Evolutionary conservation across 331 rosid species (phyloP), one percentile per base, ranked within the genome.

Genomic region (Erythrophleum ivorense): DNA sequence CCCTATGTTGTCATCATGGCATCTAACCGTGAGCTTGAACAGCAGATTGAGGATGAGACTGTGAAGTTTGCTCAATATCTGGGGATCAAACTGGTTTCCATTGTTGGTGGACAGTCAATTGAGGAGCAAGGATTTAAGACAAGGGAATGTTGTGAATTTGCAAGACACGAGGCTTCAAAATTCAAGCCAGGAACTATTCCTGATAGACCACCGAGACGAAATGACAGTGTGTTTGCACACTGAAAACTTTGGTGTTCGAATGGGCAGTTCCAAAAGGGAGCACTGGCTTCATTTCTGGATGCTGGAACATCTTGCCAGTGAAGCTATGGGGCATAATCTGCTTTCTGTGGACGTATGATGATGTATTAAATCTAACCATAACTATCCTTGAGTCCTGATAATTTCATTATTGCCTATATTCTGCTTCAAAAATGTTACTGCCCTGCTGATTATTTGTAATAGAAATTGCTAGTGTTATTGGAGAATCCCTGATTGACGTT

Each of bases 101-200:
- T 94, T 84, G 98, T 94, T 76, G 98, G 98, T 50, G 98, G 98
- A 16, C 97, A 92, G 87, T 94, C 97, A 6, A 94, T 94, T 38
- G 98, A 94, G 88, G 97, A 94, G 83, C 98, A 94, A 80, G 98
- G 97, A 24, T 94, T 94, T 81, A 94, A 78, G 92, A 94, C 92
- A 43, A 88, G 98, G 80, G 94, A 92, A 52, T 97, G 98, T 0
- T 94, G 98, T 80, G 98, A 92, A 80, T 31, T 62, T 62, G 68
- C 90, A 3, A 62, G 68, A 62, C 68, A 91, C 8, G 90, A 87
- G 80, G 88, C 90, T 58, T 87, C 94, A 16, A 91, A 93, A 84
- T 93, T 90, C 84, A 93, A 90, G 87, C 97, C 91, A 14, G 98
- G 98, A 53, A 2, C 65, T 58, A 80, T 93, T 83, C 68, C 68